A percentile compares a stretch with the other conserved stretches of the same genome.
Evolutionary conservation across 2,329 filamentous ascomycete species (phyloP).

Genomic region (Hymenoscyphus fructigenus): DNA sequence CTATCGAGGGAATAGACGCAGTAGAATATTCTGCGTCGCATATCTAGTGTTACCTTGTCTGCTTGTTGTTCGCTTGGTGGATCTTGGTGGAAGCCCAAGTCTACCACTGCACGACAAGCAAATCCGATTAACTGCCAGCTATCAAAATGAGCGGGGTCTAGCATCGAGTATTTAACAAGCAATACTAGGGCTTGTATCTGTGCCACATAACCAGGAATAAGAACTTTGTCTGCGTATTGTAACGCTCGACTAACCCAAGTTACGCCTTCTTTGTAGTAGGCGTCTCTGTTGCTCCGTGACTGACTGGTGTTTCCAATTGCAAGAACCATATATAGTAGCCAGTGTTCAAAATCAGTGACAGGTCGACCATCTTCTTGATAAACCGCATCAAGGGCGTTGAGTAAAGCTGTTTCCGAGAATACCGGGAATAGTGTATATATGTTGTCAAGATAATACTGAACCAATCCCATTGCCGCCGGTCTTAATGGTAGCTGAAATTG

Average conservation of each 20-base stretch:
- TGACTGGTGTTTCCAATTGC: slow-evolving; percentile 77
- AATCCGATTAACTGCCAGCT: slow-evolving; percentile 93
- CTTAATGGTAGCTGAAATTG: slow-evolving; percentile 68
- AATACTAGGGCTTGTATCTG: slow-evolving; percentile 87
- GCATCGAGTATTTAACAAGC: slow-evolving; percentile 83
- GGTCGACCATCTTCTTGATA: slow-evolving; percentile 67
- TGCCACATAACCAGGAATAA: slow-evolving; percentile 78
- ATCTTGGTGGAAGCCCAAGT: slow-evolving; percentile 91
- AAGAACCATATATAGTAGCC: slow-evolving; percentile 85
- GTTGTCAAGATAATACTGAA: slow-evolving; percentile 83
- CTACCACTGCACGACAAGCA: slow-evolving; percentile 81
- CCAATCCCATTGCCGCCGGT: slow-evolving; percentile 63
- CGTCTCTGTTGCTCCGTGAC: slow-evolving; percentile 67
- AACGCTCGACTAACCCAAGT: slow-evolving; percentile 64
- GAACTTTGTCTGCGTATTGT: slow-evolving; percentile 74
- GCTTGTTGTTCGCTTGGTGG: slow-evolving; percentile 69
- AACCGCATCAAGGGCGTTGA: slow-evolving; percentile 75
- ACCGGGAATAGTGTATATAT: slow-evolving; percentile 79
- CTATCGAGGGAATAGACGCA: slow-evolving; percentile 88
- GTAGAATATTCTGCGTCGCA: slow-evolving; percentile 82
- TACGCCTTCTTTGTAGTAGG: slow-evolving; percentile 57
- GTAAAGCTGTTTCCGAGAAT: slow-evolving; percentile 77
- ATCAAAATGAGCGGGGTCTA: slow-evolving; percentile 89
- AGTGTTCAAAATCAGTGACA: slow-evolving; percentile 70
- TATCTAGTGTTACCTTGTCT: slow-evolving; percentile 69